phyloP scores from a whole-genome alignment of 208 protist genomes.

The Wallacemonas sp. region DNA sequence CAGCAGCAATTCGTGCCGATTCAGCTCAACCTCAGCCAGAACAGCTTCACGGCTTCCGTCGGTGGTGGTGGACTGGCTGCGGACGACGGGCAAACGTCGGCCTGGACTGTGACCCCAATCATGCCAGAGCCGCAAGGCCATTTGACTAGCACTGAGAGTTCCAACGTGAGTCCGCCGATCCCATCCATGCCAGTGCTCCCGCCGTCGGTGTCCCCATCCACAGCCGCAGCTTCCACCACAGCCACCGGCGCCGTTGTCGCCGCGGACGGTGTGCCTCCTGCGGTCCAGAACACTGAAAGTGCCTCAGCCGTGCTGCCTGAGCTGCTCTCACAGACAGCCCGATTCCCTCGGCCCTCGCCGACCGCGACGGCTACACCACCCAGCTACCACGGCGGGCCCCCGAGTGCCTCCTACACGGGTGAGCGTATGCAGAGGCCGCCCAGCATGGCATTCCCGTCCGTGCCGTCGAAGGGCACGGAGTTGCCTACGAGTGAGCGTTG shows the following conservation, averaged over 20 bases:
- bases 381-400: not conserved
- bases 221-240: not conserved
- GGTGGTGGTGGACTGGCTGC: not conserved
- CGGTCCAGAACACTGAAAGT: not conserved
- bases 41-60: constrained; percentile 1
- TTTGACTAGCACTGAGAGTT: not conserved
- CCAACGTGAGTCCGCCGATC: not conserved
- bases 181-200: too few relatives aligned
- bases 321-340: constrained; percentile 3
- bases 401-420: not conserved
- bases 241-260: not conserved
- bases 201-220: too few relatives aligned
- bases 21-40: constrained; percentile 7
- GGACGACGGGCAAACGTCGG: not conserved
- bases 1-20: constrained; percentile 14
- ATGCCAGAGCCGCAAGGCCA: not conserved
- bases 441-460: not conserved
- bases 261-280: not conserved
- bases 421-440: not conserved
- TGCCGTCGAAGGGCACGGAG: too few relatives aligned
- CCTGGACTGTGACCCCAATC: not conserved
- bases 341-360: not conserved
- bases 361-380: not conserved
- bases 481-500: too few relatives aligned
- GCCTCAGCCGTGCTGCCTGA: not conserved